A percentile compares a stretch with the other conserved stretches of the same genome.
Evolutionary conservation across 768 basidiomycete genomes (phyloP).

Genomic region (Jaapia argillacea): DNA sequence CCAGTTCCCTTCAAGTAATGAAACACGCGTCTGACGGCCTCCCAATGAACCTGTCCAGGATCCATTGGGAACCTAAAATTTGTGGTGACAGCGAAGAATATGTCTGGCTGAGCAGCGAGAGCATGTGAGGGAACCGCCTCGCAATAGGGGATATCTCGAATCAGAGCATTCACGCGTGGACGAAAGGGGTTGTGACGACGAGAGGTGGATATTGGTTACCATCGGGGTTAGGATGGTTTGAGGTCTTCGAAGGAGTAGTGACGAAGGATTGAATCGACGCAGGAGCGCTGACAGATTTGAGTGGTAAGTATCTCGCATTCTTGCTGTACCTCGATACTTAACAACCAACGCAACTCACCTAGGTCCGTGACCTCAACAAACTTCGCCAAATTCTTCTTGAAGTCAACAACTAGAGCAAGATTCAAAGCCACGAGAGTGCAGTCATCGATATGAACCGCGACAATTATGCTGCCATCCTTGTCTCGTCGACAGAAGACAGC

Average conservation of each 20-base stretch:
- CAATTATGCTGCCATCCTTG: constrained; percentile 5
- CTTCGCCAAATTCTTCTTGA: constrained; percentile 15
- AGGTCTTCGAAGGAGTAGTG: constrained; percentile 1
- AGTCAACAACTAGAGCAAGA: background rate
- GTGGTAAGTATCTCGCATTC: constrained; percentile 11
- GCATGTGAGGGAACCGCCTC: constrained; percentile 22
- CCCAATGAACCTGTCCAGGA: constrained; percentile 25
- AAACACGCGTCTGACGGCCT: constrained; percentile 27
- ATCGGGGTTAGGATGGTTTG: constrained; percentile 1
- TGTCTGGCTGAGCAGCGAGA: constrained; percentile 26
- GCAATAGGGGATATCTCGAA: constrained; percentile 12
- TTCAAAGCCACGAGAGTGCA: constrained; percentile 16
- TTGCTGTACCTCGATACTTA: constrained; percentile 21
- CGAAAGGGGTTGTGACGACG: constrained; percentile 1
- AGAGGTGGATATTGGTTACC: background rate
- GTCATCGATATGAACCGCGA: constrained; percentile 24
- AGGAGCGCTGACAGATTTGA: constrained; percentile 17
- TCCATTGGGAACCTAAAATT: constrained; percentile 23
- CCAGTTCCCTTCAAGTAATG: constrained; percentile 31
- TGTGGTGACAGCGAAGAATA: constrained; percentile 22
- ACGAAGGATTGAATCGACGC: constrained; percentile 12
- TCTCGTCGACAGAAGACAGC: constrained; percentile 12
- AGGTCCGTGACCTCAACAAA: constrained; percentile 21
- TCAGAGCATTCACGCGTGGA: background rate
- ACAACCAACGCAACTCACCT: constrained; percentile 17